These are phyloP conservation scores for Xylariaceae sp. DNA, from an alignment of 2,329 filamentous ascomycete species.

Conservation along the genomic window DNA sequence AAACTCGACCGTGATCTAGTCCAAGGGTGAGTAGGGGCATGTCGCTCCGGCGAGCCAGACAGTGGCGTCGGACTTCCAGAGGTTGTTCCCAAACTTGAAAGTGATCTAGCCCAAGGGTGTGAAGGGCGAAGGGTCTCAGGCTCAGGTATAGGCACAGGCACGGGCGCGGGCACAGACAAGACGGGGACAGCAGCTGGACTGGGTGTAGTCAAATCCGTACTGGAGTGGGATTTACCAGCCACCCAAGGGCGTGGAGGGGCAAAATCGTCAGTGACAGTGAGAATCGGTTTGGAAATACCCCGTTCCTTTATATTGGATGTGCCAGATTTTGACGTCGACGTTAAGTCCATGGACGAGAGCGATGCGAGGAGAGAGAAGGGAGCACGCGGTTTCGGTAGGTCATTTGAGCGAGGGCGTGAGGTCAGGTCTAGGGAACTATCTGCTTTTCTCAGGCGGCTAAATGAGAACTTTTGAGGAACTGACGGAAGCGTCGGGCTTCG, in stretches of 20 bases:
- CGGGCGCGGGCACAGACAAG: too few relatives aligned
- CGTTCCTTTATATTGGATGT: conserved; percentile 19
- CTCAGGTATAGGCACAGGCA: too few relatives aligned
- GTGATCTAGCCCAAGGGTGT: too few relatives aligned
- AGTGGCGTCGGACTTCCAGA: not conserved
- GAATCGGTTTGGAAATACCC: conserved; percentile 34
- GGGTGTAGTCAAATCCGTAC: too few relatives aligned
- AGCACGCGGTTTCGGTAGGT: conserved; percentile 42
- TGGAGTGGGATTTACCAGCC: too few relatives aligned
- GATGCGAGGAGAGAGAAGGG: conserved; percentile 40
- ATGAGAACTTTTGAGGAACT: conserved; percentile 37
- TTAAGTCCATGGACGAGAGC: conserved; percentile 38
- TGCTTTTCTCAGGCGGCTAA: conserved; percentile 43
- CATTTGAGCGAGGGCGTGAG: conserved; percentile 40
- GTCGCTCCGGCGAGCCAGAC: conserved; percentile 19
- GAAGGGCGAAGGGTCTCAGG: too few relatives aligned
- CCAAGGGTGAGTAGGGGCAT: conserved; percentile 41
- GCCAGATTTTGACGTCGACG: conserved; percentile 41
- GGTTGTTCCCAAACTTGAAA: too few relatives aligned
- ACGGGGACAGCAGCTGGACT: too few relatives aligned
- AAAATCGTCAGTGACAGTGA: conserved; percentile 34
- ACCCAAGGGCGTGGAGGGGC: conserved; percentile 34
- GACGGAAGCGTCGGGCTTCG: conserved; percentile 31
- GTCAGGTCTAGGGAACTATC: conserved; percentile 39
- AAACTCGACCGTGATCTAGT: conserved; percentile 32